Percentiles rank a stretch among this genome's conserved stretches.
Evolutionary conservation across 2,329 filamentous ascomycete species (phyloP).

Genomic region (Beauveria asiatica): DNA sequence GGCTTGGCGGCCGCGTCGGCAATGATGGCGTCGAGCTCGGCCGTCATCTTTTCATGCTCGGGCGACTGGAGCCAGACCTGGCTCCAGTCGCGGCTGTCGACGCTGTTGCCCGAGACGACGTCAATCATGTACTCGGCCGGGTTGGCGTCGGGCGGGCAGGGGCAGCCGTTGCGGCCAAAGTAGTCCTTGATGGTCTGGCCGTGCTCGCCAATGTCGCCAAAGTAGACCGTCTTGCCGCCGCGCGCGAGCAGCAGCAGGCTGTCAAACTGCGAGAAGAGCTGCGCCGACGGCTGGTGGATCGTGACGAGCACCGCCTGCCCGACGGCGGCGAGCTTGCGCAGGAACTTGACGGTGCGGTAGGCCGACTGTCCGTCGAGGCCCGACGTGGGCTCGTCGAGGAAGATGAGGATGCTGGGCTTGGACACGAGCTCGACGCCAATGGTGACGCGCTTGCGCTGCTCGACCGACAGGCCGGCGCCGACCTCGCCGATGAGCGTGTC

Average conservation of each 20-base stretch:
- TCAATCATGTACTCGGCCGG: conserved; percentile 71
- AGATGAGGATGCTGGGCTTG: conserved; percentile 51
- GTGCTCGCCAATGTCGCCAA: conserved; percentile 54
- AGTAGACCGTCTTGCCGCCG: conserved; percentile 59
- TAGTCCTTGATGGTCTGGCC: conserved; percentile 49
- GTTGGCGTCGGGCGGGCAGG: conserved; percentile 54
- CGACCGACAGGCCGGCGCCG: conserved; percentile 45
- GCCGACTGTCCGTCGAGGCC: conserved; percentile 63
- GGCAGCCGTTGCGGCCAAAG: conserved; percentile 58
- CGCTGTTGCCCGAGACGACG: conserved; percentile 38
- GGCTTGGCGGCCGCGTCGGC: conserved; percentile 41
- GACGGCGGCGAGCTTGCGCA: conserved; percentile 55
- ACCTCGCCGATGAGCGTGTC: conserved; percentile 39
- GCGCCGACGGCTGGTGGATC: conserved; percentile 62
- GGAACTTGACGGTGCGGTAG: conserved; percentile 55
- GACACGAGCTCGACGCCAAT: conserved; percentile 55
- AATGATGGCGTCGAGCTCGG: conserved; percentile 57
- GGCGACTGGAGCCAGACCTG: conserved; percentile 61
- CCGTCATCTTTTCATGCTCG: conserved; percentile 45
- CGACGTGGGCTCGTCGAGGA: conserved; percentile 55
- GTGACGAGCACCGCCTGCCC: conserved; percentile 62
- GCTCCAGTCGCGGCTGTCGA: conserved; percentile 51
- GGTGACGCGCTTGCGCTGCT: conserved; percentile 47
- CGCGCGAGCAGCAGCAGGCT: conserved; percentile 54
- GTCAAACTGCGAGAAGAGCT: conserved; percentile 60